Percentiles rank a stretch among this genome's conserved stretches.
phyloP scores from a whole-genome alignment of 2,329 filamentous ascomycete genomes.

The Penicillium palitans region DNA sequence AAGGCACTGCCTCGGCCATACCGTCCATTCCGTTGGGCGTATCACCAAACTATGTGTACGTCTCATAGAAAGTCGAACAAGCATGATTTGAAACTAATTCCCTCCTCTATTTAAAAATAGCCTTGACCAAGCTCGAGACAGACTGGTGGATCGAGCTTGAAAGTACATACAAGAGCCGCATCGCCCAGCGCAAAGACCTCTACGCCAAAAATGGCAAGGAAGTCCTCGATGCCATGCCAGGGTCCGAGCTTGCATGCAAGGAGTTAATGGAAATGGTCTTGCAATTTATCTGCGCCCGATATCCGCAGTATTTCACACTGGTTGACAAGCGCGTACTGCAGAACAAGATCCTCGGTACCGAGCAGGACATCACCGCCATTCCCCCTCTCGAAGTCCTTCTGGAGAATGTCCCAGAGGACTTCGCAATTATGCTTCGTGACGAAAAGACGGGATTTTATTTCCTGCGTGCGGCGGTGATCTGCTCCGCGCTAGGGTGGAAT shows the following conservation, averaged over 20 bases:
- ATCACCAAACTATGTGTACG: slow-evolving; percentile 90
- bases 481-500: slow-evolving; percentile 79
- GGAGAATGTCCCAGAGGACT: slow-evolving; percentile 81
- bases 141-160: slow-evolving; percentile 93
- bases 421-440: slow-evolving; percentile 72
- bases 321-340: slow-evolving; percentile 58
- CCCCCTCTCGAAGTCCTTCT: slow-evolving; percentile 70
- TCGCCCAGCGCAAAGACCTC: slow-evolving; percentile 67
- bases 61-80: slow-evolving; percentile 19
- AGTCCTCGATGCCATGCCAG: slow-evolving; percentile 69
- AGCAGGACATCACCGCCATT: slow-evolving; percentile 60
- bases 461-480: slow-evolving; percentile 74
- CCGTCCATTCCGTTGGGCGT: slow-evolving; percentile 77
- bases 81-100: neutral
- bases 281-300: slow-evolving; percentile 75
- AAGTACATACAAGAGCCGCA: slow-evolving; percentile 65
- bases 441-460: slow-evolving; percentile 70
- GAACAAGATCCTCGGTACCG: slow-evolving; percentile 67
- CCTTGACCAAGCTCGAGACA: slow-evolving; percentile 72
- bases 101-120: slow-evolving; percentile 44
- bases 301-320: slow-evolving; percentile 71
- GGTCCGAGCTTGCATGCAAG: slow-evolving; percentile 75
- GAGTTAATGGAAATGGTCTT: slow-evolving; percentile 85
- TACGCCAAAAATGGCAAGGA: slow-evolving; percentile 62
- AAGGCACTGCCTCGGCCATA: slow-evolving; percentile 73